Base-by-base conservation (phyloP, 2,329 filamentous ascomycete species). In the Colletotrichum plurivorum region DNA sequence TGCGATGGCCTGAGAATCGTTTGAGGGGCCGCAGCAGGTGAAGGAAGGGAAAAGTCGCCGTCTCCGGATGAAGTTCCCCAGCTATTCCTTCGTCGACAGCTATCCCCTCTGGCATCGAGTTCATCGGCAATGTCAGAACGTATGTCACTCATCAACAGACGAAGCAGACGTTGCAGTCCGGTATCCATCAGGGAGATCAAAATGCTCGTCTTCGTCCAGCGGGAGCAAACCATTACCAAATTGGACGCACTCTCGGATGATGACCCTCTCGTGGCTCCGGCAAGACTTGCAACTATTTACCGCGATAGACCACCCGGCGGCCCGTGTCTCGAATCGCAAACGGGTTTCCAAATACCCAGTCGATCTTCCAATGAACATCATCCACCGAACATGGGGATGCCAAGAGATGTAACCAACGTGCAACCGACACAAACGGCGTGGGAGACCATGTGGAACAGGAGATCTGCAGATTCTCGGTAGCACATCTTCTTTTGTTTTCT, bases 401-500 rank as follows among this genome's bases (percentile, higher is more conserved):
- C 62, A 66, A 60, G 49, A 45, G 49, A 31, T 58, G 54, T 69
- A 65, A 65, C 43, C 62, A 59, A 52, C 41, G 31, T 60, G 55
- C 55, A 52, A 60, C 43, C 55, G 43, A 58, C 46, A 48, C 36
- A 55, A 39, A 43, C 36, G 49, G 22, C 49, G 22, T 31, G 22
- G 36, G 45, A 60, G 49, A n/a, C 20, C n/a, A 25, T 43, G 18
- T 52, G 66, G 54, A 66, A 69, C 61, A 55, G 9, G 10, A 9
- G 22, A 59, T 66, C 49, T 60, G 31, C 55, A 18, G 16, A 39
- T 45, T 54, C 41, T 20, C 15, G 16, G 27, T 27, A 15, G 61
- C 16, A n/a, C 8, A 43, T 36, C 12, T 20, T 4, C 55, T 20
- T 5, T 55, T 54, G 46, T 55, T 20, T 27, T 39, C 15, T 15